A percentile compares a stretch with the other conserved stretches of the same genome.
phyloP scores from a whole-genome alignment of 2,329 filamentous ascomycete species.

The Fusarium sp. region DNA sequence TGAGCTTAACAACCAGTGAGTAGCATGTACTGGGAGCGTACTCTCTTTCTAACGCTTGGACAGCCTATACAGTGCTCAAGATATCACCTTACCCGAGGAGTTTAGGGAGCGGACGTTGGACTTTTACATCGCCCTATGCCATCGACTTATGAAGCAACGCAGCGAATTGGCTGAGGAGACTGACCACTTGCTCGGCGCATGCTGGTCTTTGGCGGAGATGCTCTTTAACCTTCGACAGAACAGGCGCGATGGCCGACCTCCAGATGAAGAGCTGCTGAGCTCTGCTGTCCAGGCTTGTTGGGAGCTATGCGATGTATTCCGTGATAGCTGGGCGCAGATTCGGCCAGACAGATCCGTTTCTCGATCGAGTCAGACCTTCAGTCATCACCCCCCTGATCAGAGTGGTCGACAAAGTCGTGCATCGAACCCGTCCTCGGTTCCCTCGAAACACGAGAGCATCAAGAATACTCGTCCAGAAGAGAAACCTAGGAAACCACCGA shows the following conservation, averaged over 20 bases:
- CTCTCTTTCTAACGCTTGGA: constrained; percentile 40
- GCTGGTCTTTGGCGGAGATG: constrained; percentile 93
- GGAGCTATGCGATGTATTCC: constrained; percentile 93
- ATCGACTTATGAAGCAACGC: constrained; percentile 95
- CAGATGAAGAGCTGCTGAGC: constrained; percentile 85
- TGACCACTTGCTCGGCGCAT: constrained; percentile 84
- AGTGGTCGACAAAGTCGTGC: constrained; percentile 60
- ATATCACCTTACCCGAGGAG: constrained; percentile 80
- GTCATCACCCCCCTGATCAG: constrained; percentile 62
- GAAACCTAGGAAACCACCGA: constrained; percentile 58
- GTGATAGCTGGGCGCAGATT: constrained; percentile 90
- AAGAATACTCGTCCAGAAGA: constrained; percentile 60
- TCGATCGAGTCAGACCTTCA: constrained; percentile 82
- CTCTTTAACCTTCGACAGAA: constrained; percentile 90
- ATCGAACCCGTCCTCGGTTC: constrained; percentile 62
- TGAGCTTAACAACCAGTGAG: constrained; percentile 90
- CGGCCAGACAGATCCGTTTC: constrained; percentile 88
- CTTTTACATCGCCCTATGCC: constrained; percentile 93
- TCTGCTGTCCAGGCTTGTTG: constrained; percentile 94
- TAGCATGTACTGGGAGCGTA: constrained; percentile 5
- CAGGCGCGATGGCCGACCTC: constrained; percentile 74
- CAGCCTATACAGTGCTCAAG: constrained; percentile 88
- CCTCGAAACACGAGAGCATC: constrained; percentile 64
- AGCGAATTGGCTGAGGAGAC: constrained; percentile 82
- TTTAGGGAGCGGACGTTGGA: constrained; percentile 92